Conservation (phyloP, 495 filamentous ascomycete species). For the Hypoxylon intermedium region DNA sequence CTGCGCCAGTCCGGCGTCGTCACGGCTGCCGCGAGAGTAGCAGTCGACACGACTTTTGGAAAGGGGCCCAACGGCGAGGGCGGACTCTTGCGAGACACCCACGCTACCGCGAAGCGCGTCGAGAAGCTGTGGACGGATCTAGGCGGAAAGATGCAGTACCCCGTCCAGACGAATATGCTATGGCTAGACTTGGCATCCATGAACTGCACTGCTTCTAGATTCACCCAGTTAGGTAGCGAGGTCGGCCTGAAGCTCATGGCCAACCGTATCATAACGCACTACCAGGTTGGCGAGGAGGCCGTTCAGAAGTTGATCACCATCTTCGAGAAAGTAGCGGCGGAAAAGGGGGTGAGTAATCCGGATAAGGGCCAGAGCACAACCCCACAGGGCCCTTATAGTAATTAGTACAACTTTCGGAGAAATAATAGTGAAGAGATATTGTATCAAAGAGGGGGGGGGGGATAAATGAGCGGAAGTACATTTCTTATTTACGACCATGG, state of each 20-base stretch:
- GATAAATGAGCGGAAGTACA: too few relatives aligned
- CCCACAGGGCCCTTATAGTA: conserved; percentile 17
- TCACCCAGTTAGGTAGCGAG: conserved; percentile 56
- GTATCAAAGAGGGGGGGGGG: too few relatives aligned
- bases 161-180: conserved; percentile 86
- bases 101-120: conserved; percentile 69
- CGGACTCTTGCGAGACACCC: conserved; percentile 66
- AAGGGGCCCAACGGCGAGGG: conserved; percentile 61
- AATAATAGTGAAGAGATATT: too few relatives aligned
- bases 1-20: conserved; percentile 72
- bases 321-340: conserved; percentile 50
- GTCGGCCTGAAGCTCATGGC: conserved; percentile 60
- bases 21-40: conserved; percentile 65
- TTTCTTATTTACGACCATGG: too few relatives aligned
- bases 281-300: conserved; percentile 65
- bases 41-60: conserved; percentile 70
- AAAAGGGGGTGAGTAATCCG: conserved; percentile 3
- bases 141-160: conserved; percentile 61
- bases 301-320: conserved; percentile 52
- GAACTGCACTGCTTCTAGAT: conserved; percentile 51
- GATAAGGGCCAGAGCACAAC: neutral
- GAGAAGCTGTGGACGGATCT: conserved; percentile 65
- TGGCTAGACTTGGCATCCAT: conserved; percentile 75
- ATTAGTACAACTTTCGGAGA: too few relatives aligned
- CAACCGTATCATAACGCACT: conserved; percentile 67